Base-by-base conservation (phyloP, 2,329 filamentous ascomycete genomes). In the Huntiella abstrusa region DNA sequence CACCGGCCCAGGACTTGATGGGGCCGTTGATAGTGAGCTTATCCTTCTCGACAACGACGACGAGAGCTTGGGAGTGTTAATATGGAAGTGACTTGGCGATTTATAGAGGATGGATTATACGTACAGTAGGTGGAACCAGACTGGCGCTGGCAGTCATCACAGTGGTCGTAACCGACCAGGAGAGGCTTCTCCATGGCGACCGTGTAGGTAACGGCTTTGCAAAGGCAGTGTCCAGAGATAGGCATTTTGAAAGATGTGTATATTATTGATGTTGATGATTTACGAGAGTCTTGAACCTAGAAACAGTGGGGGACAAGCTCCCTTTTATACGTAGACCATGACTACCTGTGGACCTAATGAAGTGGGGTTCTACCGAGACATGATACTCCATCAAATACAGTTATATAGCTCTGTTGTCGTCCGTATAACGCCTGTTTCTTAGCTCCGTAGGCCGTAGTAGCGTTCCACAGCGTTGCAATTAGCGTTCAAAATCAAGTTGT, bases 111-210 rank as follows among this genome's bases (percentile, higher is more conserved):
- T n/a, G 7, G 43, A n/a, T 2, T 32, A 19, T 12, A 43, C 70
- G 52, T 60, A 76, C 73, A 80, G 61, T 81, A 81, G 49, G 77
- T 79, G 13, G 75, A 80, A 52, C 77, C 77, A 43, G 63, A 71
- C 63, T 81, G 77, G 56, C 77, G 75, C 62, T 81, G 77, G 68
- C 77, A 81, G 62, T 80, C 77, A 57, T 81, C 77, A 56, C 77
- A 81, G 66, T 81, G 77, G 58, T 81, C 79, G 59, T 81, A 80
- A 52, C 70, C 77, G 44, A 71, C 73, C 59, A 71, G 38, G 46
- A 71, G 56, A 45, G 69, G 69, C 42, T 60, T 62, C 19, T 71
- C 69, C 49, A 69, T 60, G 58, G 70, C 67, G 43, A 61, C 64
- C 57, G 69, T 69, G 69, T 84, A 86, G 57, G 77, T 81, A 62